Base-by-base conservation (phyloP, 1,284 basidiomycete genomes). In the Trametes pubescens region DNA sequence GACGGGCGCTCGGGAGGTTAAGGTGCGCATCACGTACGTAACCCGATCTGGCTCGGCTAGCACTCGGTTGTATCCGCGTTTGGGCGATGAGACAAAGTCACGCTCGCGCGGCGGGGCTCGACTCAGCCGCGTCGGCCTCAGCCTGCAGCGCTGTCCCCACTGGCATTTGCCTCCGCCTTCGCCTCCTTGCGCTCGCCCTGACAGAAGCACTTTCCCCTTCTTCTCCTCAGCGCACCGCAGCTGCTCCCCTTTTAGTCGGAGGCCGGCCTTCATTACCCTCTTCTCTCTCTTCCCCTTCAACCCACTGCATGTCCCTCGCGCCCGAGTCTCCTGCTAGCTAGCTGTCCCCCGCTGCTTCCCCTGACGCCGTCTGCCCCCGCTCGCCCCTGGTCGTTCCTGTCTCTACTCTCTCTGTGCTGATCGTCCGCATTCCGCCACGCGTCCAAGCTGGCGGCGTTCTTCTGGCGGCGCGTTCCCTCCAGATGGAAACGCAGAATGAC, bases 401-500 rank as follows among this genome's bases (percentile, higher is more conserved):
- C 6, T n/a, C 40, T 47, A 18, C 49, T 7, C 29, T 24, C 29
- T 4, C 7, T 13, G 4, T 32, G 24, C 49, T n/a, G 24, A 51
- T 21, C 49, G 4, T 32, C 49, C 26, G 32, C 49, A 16, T 34
- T 26, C 8, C 24, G 13, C 38, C 46, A 22, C 35, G 21, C 46
- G 18, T 37, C 22, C 56, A 49, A 49, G 56, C 56, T 57, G 56
- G 56, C 56, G 56, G 56, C 35, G 21, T 49, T 40, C 56, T 37
- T 49, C 46, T 38, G 44, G 56, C 46, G 56, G 32, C 54, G 43
- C 43, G n/a, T 56, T 46, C 38, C 56, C 35, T 34, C 32, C 57
- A 44, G 57, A 61, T 61, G 59, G 46, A 55, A 34, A n/a, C 16
- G 22, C 59, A 61, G 52, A 24, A 61, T 61, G 59, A 61, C 52